These are phyloP conservation scores for Tephrocybe sp. DNA, from an alignment of 768 basidiomycete genomes.

Conservation along the genomic window DNA sequence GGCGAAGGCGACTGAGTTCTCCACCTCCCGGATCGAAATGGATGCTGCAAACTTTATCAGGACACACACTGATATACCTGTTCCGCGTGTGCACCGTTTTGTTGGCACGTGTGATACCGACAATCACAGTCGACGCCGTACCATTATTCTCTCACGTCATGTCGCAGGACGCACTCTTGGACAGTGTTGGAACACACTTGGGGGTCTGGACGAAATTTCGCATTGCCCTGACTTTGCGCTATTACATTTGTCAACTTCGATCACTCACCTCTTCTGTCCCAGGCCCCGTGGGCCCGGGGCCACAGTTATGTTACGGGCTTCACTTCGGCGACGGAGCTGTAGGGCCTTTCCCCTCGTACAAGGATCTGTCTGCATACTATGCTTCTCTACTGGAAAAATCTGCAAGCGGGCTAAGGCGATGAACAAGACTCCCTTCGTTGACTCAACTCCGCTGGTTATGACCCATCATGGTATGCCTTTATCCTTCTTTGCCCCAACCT, in stretches of 20 bases:
- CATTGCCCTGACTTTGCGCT: neutral
- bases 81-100: neutral
- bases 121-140: neutral
- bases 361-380: neutral
- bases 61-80: neutral
- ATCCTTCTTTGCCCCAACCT: neutral
- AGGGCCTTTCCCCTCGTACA: neutral
- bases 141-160: neutral
- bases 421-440: neutral
- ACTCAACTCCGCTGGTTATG: neutral
- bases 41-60: slow-evolving; percentile 19
- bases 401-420: neutral
- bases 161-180: neutral
- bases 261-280: too few relatives aligned
- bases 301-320: neutral
- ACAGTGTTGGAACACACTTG: neutral
- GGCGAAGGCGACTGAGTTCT: too few relatives aligned
- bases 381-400: neutral
- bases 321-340: neutral
- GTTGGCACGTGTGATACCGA: too few relatives aligned
- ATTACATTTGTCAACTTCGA: too few relatives aligned
- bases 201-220: neutral
- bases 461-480: neutral
- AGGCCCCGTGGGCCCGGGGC: neutral
- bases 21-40: too few relatives aligned